Evolutionary conservation across 2,329 filamentous ascomycete species (phyloP).

Genomic region (Aspergillus sp.): DNA sequence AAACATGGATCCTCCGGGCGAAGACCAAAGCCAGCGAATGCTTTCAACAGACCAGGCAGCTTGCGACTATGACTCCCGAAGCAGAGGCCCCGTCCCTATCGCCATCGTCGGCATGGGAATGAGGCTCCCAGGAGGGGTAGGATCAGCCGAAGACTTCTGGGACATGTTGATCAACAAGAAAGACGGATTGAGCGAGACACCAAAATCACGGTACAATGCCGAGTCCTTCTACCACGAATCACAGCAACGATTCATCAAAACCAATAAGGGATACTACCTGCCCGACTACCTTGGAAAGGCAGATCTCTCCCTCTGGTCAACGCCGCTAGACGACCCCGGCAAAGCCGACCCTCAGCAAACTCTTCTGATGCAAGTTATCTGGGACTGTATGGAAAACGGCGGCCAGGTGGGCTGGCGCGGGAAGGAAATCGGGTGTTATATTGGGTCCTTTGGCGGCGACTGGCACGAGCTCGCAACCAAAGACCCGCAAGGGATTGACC

Average conservation of each 20-base stretch:
- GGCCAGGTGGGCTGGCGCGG: constrained; percentile 21
- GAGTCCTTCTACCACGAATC: constrained; percentile 12
- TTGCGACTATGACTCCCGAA: too few species aligned
- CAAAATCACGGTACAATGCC: constrained; percentile 14
- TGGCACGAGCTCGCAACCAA: constrained; percentile 14
- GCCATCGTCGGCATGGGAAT: constrained; percentile 13
- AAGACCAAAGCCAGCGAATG: too few species aligned
- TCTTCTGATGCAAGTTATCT: constrained; percentile 21
- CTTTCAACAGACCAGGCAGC: too few species aligned
- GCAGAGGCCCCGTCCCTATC: constrained; percentile 4
- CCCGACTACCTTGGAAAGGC: constrained; percentile 17
- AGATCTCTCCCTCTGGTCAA: constrained; percentile 19
- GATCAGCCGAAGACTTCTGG: constrained; percentile 10
- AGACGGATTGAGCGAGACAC: constrained; percentile 10
- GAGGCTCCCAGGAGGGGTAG: constrained; percentile 13
- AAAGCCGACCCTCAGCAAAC: constrained; percentile 25
- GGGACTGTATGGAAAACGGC: constrained; percentile 23
- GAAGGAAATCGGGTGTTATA: constrained; percentile 19
- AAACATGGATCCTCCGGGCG: too few species aligned
- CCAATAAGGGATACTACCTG: constrained; percentile 17
- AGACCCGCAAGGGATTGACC: constrained; percentile 9
- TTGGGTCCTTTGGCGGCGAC: constrained; percentile 16
- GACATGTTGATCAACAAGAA: constrained; percentile 11
- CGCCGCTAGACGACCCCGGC: constrained; percentile 12
- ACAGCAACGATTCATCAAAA: constrained; percentile 5